phyloP scores from a whole-genome alignment of 495 filamentous ascomycete genomes.

The Neurospora cerealis region DNA sequence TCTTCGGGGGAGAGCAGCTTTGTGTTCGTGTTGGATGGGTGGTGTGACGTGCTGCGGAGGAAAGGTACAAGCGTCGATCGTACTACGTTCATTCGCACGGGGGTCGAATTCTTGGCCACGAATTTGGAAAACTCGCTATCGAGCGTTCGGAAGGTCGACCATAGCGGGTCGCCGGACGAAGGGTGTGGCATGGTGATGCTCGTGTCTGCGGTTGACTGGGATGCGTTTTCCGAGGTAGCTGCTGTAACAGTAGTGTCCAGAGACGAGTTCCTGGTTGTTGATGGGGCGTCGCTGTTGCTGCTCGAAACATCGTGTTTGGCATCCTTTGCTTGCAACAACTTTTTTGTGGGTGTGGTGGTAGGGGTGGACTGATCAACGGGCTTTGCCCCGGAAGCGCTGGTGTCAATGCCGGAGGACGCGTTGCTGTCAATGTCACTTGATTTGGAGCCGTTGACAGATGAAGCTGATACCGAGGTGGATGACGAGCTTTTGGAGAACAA shows the following conservation, averaged over 20 bases:
- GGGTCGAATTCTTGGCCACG: slow-evolving; percentile 57
- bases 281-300: slow-evolving; percentile 20
- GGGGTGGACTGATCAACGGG: background rate
- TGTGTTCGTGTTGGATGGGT: slow-evolving; percentile 54
- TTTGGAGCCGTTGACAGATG: slow-evolving; percentile 19
- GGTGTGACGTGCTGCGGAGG: slow-evolving; percentile 58
- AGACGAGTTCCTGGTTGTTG: slow-evolving; percentile 38
- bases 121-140: slow-evolving; percentile 83
- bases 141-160: slow-evolving; percentile 69
- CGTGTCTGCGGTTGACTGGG: slow-evolving; percentile 41
- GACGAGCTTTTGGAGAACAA: slow-evolving; percentile 20
- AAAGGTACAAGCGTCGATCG: slow-evolving; percentile 77
- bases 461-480: slow-evolving; percentile 10
- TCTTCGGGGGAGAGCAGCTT: slow-evolving; percentile 58
- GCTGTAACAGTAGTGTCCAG: slow-evolving; percentile 40
- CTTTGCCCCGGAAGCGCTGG: slow-evolving; percentile 7
- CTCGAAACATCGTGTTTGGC: slow-evolving; percentile 12
- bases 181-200: slow-evolving; percentile 32
- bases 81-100: slow-evolving; percentile 71
- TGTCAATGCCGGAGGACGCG: slow-evolving; percentile 3
- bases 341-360: background rate
- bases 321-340: background rate
- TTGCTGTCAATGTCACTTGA: slow-evolving; percentile 8
- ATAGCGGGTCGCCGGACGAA: slow-evolving; percentile 71
- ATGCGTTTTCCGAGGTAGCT: slow-evolving; percentile 45